phyloP scores from a whole-genome alignment of 2,329 filamentous ascomycete species.

The Dryadomyces sulphureus region DNA sequence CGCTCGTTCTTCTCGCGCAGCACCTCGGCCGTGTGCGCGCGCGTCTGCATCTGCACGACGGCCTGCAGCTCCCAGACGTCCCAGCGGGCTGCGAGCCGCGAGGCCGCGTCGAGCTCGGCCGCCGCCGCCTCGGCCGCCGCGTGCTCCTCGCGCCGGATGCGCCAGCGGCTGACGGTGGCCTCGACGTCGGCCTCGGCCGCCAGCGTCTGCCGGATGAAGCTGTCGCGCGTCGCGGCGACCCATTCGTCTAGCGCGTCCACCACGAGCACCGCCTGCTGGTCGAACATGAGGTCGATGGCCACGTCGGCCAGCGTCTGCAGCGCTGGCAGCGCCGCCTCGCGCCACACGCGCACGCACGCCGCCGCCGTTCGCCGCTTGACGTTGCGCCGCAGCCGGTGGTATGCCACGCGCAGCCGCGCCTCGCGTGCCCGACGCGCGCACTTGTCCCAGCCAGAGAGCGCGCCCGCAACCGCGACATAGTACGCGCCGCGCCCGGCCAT shows the following conservation, averaged over 20 bases:
- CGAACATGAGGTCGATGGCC: slow-evolving; percentile 6
- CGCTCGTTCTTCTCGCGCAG: slow-evolving; percentile 12
- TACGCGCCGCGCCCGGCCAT: slow-evolving; percentile 11
- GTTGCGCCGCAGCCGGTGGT: slow-evolving; percentile 8
- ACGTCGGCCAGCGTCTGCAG: not conserved
- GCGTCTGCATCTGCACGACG: slow-evolving; percentile 11
- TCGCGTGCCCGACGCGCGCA: slow-evolving; percentile 7
- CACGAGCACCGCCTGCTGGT: slow-evolving; percentile 2
- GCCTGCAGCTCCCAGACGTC: slow-evolving; percentile 13
- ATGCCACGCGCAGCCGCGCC: slow-evolving; percentile 9
- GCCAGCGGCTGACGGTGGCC: slow-evolving; percentile 10
- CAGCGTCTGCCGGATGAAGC: slow-evolving; percentile 7
- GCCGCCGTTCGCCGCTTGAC: slow-evolving; percentile 10
- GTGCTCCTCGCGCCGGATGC: slow-evolving; percentile 1
- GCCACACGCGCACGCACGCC: slow-evolving; percentile 8
- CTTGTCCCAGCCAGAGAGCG: slow-evolving; percentile 9
- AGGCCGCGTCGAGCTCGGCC: slow-evolving; percentile 8
- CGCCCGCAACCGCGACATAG: slow-evolving; percentile 10
- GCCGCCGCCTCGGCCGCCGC: slow-evolving; percentile 5
- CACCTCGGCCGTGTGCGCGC: slow-evolving; percentile 9
- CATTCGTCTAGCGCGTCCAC: slow-evolving; percentile 9
- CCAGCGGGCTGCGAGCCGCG: slow-evolving; percentile 4
- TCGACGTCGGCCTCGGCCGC: slow-evolving; percentile 11
- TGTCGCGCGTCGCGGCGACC: slow-evolving; percentile 13
- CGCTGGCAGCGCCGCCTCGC: too few species aligned